Conservation (phyloP, 192 early-diverging fungal species). For the Coemansia nantahalensis region DNA sequence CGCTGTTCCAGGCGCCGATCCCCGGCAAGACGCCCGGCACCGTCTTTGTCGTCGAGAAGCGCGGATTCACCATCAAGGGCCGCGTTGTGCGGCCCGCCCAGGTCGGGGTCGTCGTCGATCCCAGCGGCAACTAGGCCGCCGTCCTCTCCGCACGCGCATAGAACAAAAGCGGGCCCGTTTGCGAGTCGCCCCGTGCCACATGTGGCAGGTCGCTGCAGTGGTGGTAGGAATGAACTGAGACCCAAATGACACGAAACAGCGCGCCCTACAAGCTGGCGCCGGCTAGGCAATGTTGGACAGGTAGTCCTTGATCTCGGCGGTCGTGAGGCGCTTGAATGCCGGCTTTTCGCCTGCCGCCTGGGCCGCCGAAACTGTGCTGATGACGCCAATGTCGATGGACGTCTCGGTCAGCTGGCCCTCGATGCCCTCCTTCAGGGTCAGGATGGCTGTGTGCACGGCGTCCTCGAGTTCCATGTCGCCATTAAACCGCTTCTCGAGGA, state of each 20-base stretch:
- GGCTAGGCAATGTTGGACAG: slow-evolving; percentile 80
- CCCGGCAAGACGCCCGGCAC: slow-evolving; percentile 86
- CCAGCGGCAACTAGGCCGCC: slow-evolving; percentile 43
- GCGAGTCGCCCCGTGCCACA: too few relatives aligned
- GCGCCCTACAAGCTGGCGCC: background rate
- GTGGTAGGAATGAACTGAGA: too few relatives aligned
- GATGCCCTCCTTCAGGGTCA: slow-evolving; percentile 99
- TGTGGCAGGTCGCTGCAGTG: too few relatives aligned
- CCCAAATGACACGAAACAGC: too few relatives aligned
- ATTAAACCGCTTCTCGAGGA: slow-evolving; percentile 94
- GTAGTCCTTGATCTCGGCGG: slow-evolving; percentile 94
- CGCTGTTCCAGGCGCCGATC: slow-evolving; percentile 90
- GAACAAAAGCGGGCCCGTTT: too few relatives aligned
- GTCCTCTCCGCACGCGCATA: too few relatives aligned
- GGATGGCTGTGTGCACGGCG: slow-evolving; percentile 97
- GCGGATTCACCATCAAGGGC: slow-evolving; percentile 90
- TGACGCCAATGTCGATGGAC: slow-evolving; percentile 93
- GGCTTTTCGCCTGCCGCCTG: slow-evolving; percentile 60
- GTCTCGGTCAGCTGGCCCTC: slow-evolving; percentile 98
- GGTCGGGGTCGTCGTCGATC: slow-evolving; percentile 86
- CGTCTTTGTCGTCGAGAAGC: slow-evolving; percentile 87
- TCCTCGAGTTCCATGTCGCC: slow-evolving; percentile 97
- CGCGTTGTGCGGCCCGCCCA: slow-evolving; percentile 92
- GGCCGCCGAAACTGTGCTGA: slow-evolving; percentile 42
- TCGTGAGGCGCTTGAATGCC: slow-evolving; percentile 78